Base-by-base conservation (phyloP, 73 alveolate species). In the Paramecium tetraurelia region DNA sequence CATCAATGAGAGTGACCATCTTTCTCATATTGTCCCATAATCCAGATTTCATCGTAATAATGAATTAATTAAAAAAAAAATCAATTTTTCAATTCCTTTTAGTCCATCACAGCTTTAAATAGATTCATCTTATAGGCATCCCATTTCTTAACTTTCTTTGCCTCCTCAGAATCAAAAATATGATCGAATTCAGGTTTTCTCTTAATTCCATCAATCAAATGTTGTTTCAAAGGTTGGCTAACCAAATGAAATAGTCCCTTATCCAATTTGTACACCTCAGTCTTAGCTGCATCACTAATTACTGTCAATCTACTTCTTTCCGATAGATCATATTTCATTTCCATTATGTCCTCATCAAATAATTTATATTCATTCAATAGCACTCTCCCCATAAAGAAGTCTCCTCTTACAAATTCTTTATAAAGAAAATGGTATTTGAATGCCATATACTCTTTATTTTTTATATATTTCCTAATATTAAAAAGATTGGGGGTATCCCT, bases 1-100 rank as follows among this genome's bases (percentile, higher is more conserved):
- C 97, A 83, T 96, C 98, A 46, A 70, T 80, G 5, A 93, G 41
- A 21, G 92, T 76, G 58, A 93, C 86, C 31, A 92, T 22, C n/a
- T 80, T 58, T 57, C 95, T 88, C 53, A 93, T 90, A 84, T 90
- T 93, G 33, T 84, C 93, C 86, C 71, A 92, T 35, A 92, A 70
- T 58, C 92, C 92, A 41, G 94, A 90, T 58, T 85, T 59, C 92
- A 85, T 85, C 22, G 40, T 68, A 53, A 53, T 53, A 53, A 53
- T 53, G 69, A 53, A 53, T 53, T 53, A 53, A 53, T 53, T 53
- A 53, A 53, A 53, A 53, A 44, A 53, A 53, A 53, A 53, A 63
- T 63, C 84, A 63, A 63, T 63, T 27, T 31, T 71, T 89, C 27
- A 70, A 71, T 43, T 70, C 50, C 75, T 83, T 89, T 27, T 89